Evolutionary conservation across 305 asterid species (phyloP).

Genomic region (Fraxinus floribunda): DNA sequence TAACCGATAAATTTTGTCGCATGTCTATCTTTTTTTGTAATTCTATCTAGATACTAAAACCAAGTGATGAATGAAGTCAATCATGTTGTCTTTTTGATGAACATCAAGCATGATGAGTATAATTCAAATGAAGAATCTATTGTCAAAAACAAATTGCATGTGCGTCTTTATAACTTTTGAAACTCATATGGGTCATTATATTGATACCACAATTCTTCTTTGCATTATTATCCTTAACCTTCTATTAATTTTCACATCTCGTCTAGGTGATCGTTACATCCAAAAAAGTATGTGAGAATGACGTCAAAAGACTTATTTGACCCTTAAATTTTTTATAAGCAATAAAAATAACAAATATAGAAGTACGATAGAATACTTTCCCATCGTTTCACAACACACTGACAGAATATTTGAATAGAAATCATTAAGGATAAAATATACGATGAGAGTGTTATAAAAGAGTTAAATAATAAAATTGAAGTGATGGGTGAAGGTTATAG

Average conservation of each 20-base stretch:
- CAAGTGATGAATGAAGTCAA: neutral
- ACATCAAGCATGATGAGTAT: neutral
- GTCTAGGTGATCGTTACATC: neutral
- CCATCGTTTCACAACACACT: neutral
- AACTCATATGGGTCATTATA: neutral
- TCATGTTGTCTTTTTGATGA: neutral
- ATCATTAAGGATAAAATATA: neutral
- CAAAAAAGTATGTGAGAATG: neutral
- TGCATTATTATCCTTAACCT: neutral
- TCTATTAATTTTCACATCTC: neutral
- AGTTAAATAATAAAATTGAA: neutral
- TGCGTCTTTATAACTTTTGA: neutral
- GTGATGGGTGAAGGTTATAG: neutral
- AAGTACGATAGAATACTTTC: neutral
- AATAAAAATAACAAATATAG: neutral
- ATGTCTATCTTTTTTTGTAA: neutral
- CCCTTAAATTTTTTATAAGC: neutral
- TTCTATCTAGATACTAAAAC: neutral
- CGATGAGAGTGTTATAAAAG: neutral
- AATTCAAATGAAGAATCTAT: neutral
- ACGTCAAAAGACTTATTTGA: neutral
- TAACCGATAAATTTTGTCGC: neutral
- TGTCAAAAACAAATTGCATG: neutral
- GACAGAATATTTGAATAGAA: neutral
- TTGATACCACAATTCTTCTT: neutral